Base-by-base conservation (phyloP, 331 rosid genomes). In the Malus hybrid region DNA sequence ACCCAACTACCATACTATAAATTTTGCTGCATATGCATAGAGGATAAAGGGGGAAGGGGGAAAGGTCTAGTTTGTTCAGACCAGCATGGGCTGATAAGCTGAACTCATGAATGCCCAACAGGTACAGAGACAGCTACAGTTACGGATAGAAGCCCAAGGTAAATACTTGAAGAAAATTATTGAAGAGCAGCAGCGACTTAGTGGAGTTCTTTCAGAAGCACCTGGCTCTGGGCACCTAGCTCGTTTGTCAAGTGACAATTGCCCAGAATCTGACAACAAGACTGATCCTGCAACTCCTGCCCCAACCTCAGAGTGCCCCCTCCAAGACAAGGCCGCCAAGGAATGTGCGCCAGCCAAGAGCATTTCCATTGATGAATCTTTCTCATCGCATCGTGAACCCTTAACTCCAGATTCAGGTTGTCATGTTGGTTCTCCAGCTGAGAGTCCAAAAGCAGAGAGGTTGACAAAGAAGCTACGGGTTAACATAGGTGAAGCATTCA, bases 91-190 rank as follows among this genome's bases (percentile, higher is more conserved):
- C 36, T 27, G 36, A 46, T 57, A 52, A 56, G 42, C 39, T 67
- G 57, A 73, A 67, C 61, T 56, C 50, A 61, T 63, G 36, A 61
- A 68, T 72, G 63, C 79, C 57, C 56, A 75, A 81, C 96, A 95
- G 99, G 99, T 95, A 24, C 99, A 95, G 84, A 92, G 97, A 82
- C 99, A 95, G 81, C 91, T 95, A 32, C 99, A 95, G 75, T 80
- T 92, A 34, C 85, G 99, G 31, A 95, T 95, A 78, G 99, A 95
- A 87, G 99, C 99, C 32, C 99, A 95, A 81, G 99, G 97, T 64
- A 95, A 95, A 67, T 95, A 95, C 86, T 80, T 95, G 87, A 95
- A 92, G 86, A 95, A 92, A 91, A 95, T 95, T 84, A 90, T 95
- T 2, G 99, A 95, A 86, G 99, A 95, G 85, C 99, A 95, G 74